Evolutionary conservation across 2,329 filamentous ascomycete species (phyloP), one percentile per base, ranked within the genome.

Genomic region (Nakataea oryzae): DNA sequence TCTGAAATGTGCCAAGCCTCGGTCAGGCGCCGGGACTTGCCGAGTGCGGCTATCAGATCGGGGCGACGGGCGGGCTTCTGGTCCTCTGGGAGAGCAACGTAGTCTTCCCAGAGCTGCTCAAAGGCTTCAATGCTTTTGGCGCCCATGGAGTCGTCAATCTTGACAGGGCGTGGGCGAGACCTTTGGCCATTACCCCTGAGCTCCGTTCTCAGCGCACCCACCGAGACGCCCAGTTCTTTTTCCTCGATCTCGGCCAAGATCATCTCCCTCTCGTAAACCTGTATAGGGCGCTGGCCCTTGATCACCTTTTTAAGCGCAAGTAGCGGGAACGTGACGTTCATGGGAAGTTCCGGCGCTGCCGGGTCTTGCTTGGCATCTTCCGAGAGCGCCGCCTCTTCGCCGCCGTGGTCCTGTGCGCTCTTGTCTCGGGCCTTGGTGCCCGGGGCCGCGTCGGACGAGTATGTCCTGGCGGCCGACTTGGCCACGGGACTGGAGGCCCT

Each of bases 1-100:
- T 77, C 73, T 4, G 74, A 69, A n/a, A 80, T 74, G 62, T 79
- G 76, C 67, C 74, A 74, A 1, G 75, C 75, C 59, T 83, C 79
- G 3, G 77, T 69, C 11, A 75, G 21, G 2, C 56, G 28, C 14
- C 54, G 54, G 54, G 54, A 27, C 54, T 56, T 56, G 54, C 24
- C 54, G 54, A 29, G 24, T 26, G 54, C 54, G 24, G 54, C 24
- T 50, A 50, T 50, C 17, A 50, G 41, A 50, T 9, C 41, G 17
- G 41, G 41, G 21, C 41, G 41, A 9, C 26, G 26, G 54, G 11
- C 24, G 26, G 27, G 28, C 26, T 27, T 27, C 24, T 57, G 8
- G 24, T 57, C 12, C n/a, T 57, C 28, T 7, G 28, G 54, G 24
- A 57, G 26, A 3, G 54, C 54, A 13, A 29, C 13, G 26, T 57